Evolutionary conservation across 164 flowering plant genomes (phyloP).

Genomic region (Aristolochia contorta): DNA sequence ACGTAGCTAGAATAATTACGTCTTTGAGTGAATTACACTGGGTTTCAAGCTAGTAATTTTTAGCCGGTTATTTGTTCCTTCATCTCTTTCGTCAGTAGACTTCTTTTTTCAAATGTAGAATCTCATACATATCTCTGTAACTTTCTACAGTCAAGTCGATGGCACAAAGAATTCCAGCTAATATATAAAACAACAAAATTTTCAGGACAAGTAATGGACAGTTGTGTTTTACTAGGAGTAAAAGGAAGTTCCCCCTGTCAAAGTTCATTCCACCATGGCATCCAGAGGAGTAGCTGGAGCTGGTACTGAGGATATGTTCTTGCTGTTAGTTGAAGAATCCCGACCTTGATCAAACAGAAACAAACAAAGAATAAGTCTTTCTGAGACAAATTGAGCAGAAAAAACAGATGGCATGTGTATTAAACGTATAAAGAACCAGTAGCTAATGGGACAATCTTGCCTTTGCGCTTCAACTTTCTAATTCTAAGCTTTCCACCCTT

Average conservation of each 20-base stretch:
- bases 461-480: conserved; percentile 17
- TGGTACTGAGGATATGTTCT: conserved; percentile 5
- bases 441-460: conserved; percentile 5
- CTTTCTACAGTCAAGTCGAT: too few species aligned
- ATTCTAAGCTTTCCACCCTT: conserved; percentile 22
- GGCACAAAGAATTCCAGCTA: too few species aligned
- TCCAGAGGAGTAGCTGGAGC: conserved; percentile 11
- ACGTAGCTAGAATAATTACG: too few species aligned
- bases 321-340: neutral
- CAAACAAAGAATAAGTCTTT: neutral
- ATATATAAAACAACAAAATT: too few species aligned
- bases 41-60: too few species aligned
- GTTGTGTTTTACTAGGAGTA: too few species aligned
- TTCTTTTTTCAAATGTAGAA: too few species aligned
- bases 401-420: neutral
- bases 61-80: too few species aligned
- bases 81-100: too few species aligned
- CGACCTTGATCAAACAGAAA: neutral
- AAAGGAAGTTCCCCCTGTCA: neutral
- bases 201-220: too few species aligned
- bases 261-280: conserved; percentile 22
- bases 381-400: neutral
- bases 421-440: neutral
- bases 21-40: too few species aligned
- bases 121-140: too few species aligned